Base-by-base conservation (phyloP, 1,139 yeast species). In the Magnusiomyces fungicola region DNA sequence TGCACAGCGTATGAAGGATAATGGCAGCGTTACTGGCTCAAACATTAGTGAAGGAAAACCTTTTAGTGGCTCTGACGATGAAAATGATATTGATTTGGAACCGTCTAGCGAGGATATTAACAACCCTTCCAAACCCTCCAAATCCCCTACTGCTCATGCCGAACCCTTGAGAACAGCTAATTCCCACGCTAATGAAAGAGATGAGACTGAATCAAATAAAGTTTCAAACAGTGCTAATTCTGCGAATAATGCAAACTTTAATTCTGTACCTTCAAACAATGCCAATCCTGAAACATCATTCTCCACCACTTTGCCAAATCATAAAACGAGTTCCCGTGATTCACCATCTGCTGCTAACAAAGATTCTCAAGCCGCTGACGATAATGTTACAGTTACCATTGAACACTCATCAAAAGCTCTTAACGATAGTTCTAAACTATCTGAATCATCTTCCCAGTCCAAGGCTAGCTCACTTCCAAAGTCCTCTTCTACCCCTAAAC, bases 1-100 rank as follows among this genome's bases (percentile, higher is more conserved):
- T 51, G 66, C 66, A 25, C 55, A 55, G 46, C 56, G 67, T 21
- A 50, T 52, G 25, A 41, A 41, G 22, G 23, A 29, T 18, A 30
- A 23, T 4, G 41, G 27, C 12, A 12, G 18, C 16, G 18, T 12
- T 5, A 12, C 36, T 9, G 6, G 5, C n/a, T 6, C 16, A 12
- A n/a, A n/a, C 16, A 12, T 18, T 7, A 18, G n/a, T 9, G n/a
- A 7, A 5, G n/a, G 16, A 14, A 7, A 9, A 5, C 16, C 36
- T n/a, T 5, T 14, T 12, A 32, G 16, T 14, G 9, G 18, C n/a
- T 5, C 6, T n/a, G 16, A 32, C 16, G 9, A 14, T 32, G 36
- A 32, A 14, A n/a, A 14, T 18, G 36, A 32, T 32, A 32, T 32
- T 7, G 36, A 32, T 14, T 5, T 32, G 36, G 36, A 32, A 14